A percentile compares a stretch with the other conserved stretches of the same genome.
phyloP scores from a whole-genome alignment of 805 yeast genomes.

The Ogataea pilisensis region DNA sequence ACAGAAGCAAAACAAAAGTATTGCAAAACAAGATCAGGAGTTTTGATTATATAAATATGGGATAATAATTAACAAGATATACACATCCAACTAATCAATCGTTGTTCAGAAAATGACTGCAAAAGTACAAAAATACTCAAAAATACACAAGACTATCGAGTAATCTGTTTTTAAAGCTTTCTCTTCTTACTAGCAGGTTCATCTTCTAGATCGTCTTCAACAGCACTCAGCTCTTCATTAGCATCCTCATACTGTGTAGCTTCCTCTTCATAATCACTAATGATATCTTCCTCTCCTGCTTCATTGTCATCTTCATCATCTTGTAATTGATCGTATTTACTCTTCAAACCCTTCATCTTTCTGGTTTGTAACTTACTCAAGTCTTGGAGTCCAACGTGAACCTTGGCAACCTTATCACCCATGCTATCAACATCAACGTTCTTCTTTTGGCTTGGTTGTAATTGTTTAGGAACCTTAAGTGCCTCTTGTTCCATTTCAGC shows the following conservation, averaged over 20 bases:
- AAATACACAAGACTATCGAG: background rate
- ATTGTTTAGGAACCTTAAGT: constrained; percentile 68
- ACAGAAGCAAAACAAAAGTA: no score
- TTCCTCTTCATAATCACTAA: constrained; percentile 17
- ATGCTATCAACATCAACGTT: constrained; percentile 79
- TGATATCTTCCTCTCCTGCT: constrained; percentile 34
- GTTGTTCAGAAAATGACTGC: no score
- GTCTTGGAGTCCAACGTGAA: constrained; percentile 96
- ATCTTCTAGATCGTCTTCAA: constrained; percentile 10
- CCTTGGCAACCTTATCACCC: constrained; percentile 97
- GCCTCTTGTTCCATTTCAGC: constrained; percentile 94
- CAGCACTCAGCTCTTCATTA: constrained; percentile 18
- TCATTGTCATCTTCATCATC: constrained; percentile 52
- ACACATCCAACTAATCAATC: no score
- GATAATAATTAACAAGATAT: no score
- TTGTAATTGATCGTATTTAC: constrained; percentile 69
- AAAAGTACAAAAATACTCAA: background rate
- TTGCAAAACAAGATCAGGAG: no score
- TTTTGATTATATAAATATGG: no score
- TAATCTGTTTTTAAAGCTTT: constrained; percentile 12
- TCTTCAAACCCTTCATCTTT: constrained; percentile 97
- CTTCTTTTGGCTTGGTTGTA: constrained; percentile 80
- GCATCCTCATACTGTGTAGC: constrained; percentile 25
- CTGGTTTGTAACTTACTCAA: constrained; percentile 86
- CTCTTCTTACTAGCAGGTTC: constrained; percentile 25